phyloP scores from a whole-genome alignment of 1,284 basidiomycete species.

The Cronartium quercuum region DNA sequence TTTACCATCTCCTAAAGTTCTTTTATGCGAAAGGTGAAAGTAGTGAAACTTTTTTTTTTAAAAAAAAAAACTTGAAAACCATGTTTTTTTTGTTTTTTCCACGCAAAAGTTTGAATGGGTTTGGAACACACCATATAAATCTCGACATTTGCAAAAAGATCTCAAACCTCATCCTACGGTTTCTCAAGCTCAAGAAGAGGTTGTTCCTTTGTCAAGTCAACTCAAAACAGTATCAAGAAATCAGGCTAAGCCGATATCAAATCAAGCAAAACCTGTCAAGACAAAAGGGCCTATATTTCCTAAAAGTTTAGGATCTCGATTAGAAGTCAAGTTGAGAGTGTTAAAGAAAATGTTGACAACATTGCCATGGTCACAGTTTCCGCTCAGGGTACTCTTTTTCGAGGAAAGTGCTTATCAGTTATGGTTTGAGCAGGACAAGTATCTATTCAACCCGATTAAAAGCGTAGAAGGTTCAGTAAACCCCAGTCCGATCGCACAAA shows the following conservation, averaged over 20 bases:
- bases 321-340: constrained; percentile 33
- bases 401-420: constrained; percentile 18
- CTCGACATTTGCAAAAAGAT: constrained; percentile 25
- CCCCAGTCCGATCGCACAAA: neutral
- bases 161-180: neutral
- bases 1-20: neutral
- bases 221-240: too few species aligned
- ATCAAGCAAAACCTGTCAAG: constrained; percentile 9
- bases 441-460: constrained; percentile 5
- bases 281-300: constrained; percentile 20
- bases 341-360: constrained; percentile 37
- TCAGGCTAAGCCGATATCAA: neutral
- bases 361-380: constrained; percentile 34
- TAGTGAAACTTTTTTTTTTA: neutral
- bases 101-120: constrained; percentile 38
- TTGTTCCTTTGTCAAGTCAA: neutral
- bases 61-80: neutral
- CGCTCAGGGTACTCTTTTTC: constrained; percentile 27
- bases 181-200: neutral
- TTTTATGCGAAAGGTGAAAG: too few species aligned
- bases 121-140: constrained; percentile 36
- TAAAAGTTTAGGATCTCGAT: constrained; percentile 11
- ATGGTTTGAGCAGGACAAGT: constrained; percentile 1
- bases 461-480: neutral
- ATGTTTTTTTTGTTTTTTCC: too few species aligned